These are phyloP conservation scores for Actinidia chinensis DNA, from an alignment of 179 eudicot species.

Conservation along the genomic window DNA sequence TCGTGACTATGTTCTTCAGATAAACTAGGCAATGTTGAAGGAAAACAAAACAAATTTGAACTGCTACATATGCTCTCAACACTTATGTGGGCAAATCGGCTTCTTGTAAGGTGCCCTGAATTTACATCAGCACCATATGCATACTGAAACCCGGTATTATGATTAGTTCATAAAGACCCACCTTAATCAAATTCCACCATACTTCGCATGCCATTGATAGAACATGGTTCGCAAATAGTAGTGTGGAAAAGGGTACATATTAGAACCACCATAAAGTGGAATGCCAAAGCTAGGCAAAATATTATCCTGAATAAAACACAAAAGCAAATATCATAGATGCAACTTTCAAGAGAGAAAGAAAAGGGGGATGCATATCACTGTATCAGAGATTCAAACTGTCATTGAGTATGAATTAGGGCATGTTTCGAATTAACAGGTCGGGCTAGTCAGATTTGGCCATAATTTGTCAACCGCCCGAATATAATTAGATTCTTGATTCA, in stretches of 20 bases:
- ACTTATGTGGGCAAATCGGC: constrained; percentile 17
- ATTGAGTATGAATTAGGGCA: too few relatives aligned
- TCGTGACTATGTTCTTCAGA: constrained; percentile 30
- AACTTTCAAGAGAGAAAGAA: too few relatives aligned
- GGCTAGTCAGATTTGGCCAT: too few relatives aligned
- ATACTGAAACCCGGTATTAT: constrained; percentile 30
- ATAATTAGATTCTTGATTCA: too few relatives aligned
- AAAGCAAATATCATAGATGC: not conserved
- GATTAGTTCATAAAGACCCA: constrained; percentile 30
- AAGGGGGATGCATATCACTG: too few relatives aligned
- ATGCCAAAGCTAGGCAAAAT: constrained; percentile 17
- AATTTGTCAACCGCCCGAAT: too few relatives aligned
- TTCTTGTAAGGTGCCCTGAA: constrained; percentile 25
- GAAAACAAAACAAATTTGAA: constrained; percentile 46
- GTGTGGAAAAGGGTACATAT: constrained; percentile 35
- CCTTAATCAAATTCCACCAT: constrained; percentile 39
- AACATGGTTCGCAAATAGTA: constrained; percentile 40
- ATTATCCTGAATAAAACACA: constrained; percentile 19
- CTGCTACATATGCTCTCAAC: constrained; percentile 36
- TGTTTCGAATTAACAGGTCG: too few relatives aligned
- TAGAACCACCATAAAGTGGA: constrained; percentile 38
- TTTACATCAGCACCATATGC: constrained; percentile 22
- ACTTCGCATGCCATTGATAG: constrained; percentile 26
- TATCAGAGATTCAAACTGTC: too few relatives aligned
- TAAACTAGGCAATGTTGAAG: constrained; percentile 42